phyloP scores from a whole-genome alignment of 257 asterid species.

The Scutellaria baicalensis region DNA sequence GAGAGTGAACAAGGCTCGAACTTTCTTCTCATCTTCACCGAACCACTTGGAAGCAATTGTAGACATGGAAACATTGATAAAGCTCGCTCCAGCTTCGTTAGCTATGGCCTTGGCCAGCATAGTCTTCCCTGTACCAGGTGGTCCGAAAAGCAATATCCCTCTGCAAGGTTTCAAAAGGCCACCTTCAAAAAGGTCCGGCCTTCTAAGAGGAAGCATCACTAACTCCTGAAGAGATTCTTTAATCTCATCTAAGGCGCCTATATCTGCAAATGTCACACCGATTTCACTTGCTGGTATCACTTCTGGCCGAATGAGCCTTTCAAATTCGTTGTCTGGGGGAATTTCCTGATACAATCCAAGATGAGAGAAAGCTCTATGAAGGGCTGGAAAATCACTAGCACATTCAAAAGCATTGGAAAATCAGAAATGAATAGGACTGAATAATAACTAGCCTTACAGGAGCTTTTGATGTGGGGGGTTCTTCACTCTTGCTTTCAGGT shows the following conservation, averaged over 20 bases:
- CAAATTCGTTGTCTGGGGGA: conserved; percentile 87
- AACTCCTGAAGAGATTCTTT: conserved; percentile 82
- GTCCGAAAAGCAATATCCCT: conserved; percentile 82
- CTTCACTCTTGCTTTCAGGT: conserved; percentile 44
- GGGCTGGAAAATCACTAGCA: neutral
- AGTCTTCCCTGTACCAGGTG: conserved; percentile 91
- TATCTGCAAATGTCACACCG: conserved; percentile 73
- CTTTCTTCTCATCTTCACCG: conserved; percentile 91
- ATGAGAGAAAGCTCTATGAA: neutral
- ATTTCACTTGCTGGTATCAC: conserved; percentile 77
- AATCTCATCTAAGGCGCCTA: conserved; percentile 77
- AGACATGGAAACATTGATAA: conserved; percentile 79
- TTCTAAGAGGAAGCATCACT: conserved; percentile 76
- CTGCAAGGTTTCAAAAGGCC: conserved; percentile 86
- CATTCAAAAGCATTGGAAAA: neutral
- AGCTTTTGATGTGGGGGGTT: conserved; percentile 34
- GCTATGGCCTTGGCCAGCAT: conserved; percentile 95
- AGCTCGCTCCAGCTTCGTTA: conserved; percentile 86
- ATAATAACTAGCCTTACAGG: conserved; percentile 35
- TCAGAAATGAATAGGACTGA: neutral
- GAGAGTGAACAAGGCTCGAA: conserved; percentile 72
- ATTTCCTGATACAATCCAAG: conserved; percentile 38
- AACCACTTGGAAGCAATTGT: conserved; percentile 88
- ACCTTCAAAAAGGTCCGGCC: conserved; percentile 86
- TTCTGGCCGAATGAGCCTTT: conserved; percentile 80